Base-by-base conservation (phyloP, 495 filamentous ascomycete species). In the Penicillium silybi region DNA sequence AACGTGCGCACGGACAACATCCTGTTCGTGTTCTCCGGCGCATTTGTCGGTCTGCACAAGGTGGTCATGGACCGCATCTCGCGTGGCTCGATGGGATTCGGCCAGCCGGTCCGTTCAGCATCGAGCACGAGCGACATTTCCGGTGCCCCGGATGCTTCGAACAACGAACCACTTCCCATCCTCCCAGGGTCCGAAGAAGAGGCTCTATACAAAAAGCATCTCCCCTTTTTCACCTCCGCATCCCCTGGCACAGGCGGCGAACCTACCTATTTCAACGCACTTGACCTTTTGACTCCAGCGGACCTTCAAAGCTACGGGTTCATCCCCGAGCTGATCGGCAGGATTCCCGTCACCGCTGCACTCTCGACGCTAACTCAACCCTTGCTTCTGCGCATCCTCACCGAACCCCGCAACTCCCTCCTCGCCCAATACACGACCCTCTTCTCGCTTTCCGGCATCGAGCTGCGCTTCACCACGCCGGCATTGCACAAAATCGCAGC, bases 1-100 rank as follows among this genome's bases (percentile, higher is more conserved):
- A 95, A 88, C 46, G 83, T 98, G 39, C 87, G 91, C 56, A 98
- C 93, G 0, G 89, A 91, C 51, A 96, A 96, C 57, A 98, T 98
- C 49, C 80, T 98, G 16, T 98, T 98, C 67, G 87, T 98, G 41
- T 96, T 90, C 68, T 92, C 91, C 13, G 93, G 93, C 15, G 93
- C 93, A 9, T 98, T 98, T 61, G 88, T 92, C 22, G 93, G 93
- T 8, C 80, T 98, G 10, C 86, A 96, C 59, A 97, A 96, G 63
- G 78, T 87, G 22, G 83, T 97, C 41, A 80, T 92, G 52, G 85
- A 93, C 42, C 83, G 93, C 22, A 85, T 97, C 49, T 84, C 89
- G 15, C 88, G 88, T 54, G 90, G 90, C 6, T 88, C 87, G 6
- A 93, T 98, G 34, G 93, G 93, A 2, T 98, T 98, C 58, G 92